Conservation (phyloP, 1,284 basidiomycete genomes). For the Ceratobasidium papillatum region DNA sequence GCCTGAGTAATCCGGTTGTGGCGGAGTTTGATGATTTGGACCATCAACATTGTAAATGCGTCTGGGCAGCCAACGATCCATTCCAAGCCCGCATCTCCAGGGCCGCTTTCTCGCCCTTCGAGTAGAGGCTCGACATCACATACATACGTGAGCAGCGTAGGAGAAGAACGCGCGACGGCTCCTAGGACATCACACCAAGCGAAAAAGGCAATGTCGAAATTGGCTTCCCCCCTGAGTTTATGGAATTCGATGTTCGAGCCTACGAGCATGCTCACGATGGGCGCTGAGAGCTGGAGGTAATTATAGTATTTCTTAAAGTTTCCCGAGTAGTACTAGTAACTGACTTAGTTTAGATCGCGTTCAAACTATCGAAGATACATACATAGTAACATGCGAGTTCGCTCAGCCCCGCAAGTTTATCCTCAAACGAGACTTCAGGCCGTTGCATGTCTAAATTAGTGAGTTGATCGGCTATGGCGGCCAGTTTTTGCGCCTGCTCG, state of each 20-base stretch:
- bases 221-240: conserved; percentile 11
- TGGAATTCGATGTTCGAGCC: conserved; percentile 11
- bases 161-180: conserved; percentile 1
- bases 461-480: not conserved
- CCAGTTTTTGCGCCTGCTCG: not conserved
- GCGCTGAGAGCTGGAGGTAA: conserved; percentile 1
- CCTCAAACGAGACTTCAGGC: not conserved
- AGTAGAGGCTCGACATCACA: conserved; percentile 3
- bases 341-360: not conserved
- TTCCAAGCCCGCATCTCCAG: not conserved
- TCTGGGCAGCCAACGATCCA: conserved; percentile 23
- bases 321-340: conserved; percentile 23
- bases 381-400: conserved; percentile 14
- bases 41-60: not conserved
- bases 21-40: conserved; percentile 1
- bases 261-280: not conserved
- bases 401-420: not conserved
- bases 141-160: conserved; percentile 2
- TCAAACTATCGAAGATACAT: not conserved
- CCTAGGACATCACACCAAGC: conserved; percentile 17
- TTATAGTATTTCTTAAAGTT: conserved; percentile 1
- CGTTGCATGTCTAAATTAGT: conserved; percentile 5
- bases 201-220: conserved; percentile 4
- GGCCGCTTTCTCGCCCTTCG: not conserved
- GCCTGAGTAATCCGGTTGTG: not conserved